These are phyloP conservation scores for Candida maesae DNA, from an alignment of 805 yeast species.

Conservation along the genomic window DNA sequence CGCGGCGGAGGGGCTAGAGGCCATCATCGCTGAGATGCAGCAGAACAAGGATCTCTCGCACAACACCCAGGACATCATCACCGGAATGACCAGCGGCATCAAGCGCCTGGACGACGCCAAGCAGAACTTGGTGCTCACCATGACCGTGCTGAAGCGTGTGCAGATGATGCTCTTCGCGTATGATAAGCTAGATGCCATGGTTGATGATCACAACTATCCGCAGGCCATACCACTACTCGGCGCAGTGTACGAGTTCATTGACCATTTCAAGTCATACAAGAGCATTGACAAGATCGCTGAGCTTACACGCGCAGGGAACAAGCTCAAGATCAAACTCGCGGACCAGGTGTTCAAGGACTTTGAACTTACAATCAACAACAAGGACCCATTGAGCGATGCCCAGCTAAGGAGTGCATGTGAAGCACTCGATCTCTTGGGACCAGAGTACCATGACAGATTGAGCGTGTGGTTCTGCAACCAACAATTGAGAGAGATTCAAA, in stretches of 20 bases:
- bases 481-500: slow-evolving; percentile 67
- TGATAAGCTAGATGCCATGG: slow-evolving; percentile 49
- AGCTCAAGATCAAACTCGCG: slow-evolving; percentile 55
- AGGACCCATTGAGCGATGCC: slow-evolving; percentile 21
- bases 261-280: slow-evolving; percentile 73
- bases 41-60: slow-evolving; percentile 46
- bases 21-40: slow-evolving; percentile 42
- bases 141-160: slow-evolving; percentile 81
- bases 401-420: slow-evolving; percentile 61
- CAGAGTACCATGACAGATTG: slow-evolving; percentile 53
- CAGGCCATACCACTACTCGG: slow-evolving; percentile 59
- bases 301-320: slow-evolving; percentile 54
- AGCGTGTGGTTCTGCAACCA: slow-evolving; percentile 68
- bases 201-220: slow-evolving; percentile 41
- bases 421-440: slow-evolving; percentile 62
- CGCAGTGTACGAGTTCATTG: slow-evolving; percentile 70
- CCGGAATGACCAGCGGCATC: slow-evolving; percentile 71
- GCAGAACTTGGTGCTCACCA: slow-evolving; percentile 74
- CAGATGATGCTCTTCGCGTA: slow-evolving; percentile 82
- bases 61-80: slow-evolving; percentile 57
- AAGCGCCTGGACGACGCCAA: slow-evolving; percentile 78
- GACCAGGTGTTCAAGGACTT: slow-evolving; percentile 75
- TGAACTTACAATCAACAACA: slow-evolving; percentile 42
- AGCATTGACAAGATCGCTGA: slow-evolving; percentile 77
- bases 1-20: slow-evolving; percentile 28